Percentiles rank a stretch among this genome's conserved stretches.
Evolutionary conservation across 2,329 filamentous ascomycete species (phyloP).

Genomic region (Pseudogymnoascus destructans): DNA sequence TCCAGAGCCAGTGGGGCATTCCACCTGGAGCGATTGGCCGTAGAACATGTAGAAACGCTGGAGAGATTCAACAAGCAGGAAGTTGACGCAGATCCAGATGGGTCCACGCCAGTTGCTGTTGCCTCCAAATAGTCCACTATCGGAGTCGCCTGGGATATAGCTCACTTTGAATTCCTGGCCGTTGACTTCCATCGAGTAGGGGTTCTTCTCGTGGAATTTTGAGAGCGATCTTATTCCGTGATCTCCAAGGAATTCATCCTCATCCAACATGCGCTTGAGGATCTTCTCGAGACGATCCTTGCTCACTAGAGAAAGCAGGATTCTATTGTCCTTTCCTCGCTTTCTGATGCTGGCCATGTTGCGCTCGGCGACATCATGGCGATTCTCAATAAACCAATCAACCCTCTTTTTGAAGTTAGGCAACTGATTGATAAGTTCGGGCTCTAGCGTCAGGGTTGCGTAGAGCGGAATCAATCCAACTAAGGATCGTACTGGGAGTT

Average conservation of each 20-base stretch:
- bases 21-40: conserved; percentile 73
- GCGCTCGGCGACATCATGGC: conserved; percentile 72
- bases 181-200: conserved; percentile 92
- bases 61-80: conserved; percentile 84
- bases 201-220: conserved; percentile 79
- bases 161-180: conserved; percentile 76
- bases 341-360: conserved; percentile 91
- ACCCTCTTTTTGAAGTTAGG: conserved; percentile 87
- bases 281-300: conserved; percentile 87
- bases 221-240: conserved; percentile 87
- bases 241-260: conserved; percentile 82
- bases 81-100: conserved; percentile 94
- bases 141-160: conserved; percentile 91
- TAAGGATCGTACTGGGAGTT: conserved; percentile 80
- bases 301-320: conserved; percentile 81
- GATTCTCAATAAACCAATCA: conserved; percentile 87
- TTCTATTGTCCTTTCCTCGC: conserved; percentile 77
- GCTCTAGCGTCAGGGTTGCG: conserved; percentile 82
- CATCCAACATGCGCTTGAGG: conserved; percentile 80
- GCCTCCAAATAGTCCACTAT: conserved; percentile 86
- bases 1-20: conserved; percentile 86
- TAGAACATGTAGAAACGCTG: conserved; percentile 96
- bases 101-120: conserved; percentile 98
- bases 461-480: conserved; percentile 91
- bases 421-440: conserved; percentile 81